These are phyloP conservation scores for Penicillium sp. DNA, from an alignment of 2,329 filamentous ascomycete genomes.

Conservation along the genomic window DNA sequence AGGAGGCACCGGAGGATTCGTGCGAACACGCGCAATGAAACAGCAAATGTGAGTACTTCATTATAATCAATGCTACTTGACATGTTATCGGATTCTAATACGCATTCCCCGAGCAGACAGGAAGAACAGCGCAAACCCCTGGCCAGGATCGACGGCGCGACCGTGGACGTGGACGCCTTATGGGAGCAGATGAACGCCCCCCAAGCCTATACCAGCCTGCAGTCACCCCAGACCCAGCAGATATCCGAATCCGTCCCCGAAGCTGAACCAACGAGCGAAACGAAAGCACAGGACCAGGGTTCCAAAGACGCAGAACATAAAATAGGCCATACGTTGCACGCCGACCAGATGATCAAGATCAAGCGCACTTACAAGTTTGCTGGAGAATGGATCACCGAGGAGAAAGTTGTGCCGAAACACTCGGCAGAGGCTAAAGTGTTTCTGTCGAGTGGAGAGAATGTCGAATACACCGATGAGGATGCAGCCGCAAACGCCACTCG, in stretches of 20 bases:
- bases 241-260: slow-evolving; percentile 8
- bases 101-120: slow-evolving; percentile 31
- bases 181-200: slow-evolving; percentile 53
- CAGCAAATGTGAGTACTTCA: slow-evolving; percentile 41
- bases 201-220: slow-evolving; percentile 14
- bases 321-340: slow-evolving; percentile 11
- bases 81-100: slow-evolving; percentile 2
- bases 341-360: slow-evolving; percentile 53
- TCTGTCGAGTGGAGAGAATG: slow-evolving; percentile 43
- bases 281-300: slow-evolving; percentile 16
- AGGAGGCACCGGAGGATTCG: slow-evolving; percentile 50
- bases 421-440: slow-evolving; percentile 57
- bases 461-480: slow-evolving; percentile 30
- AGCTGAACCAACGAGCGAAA: slow-evolving; percentile 12
- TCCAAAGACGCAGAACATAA: slow-evolving; percentile 10
- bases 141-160: slow-evolving; percentile 50
- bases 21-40: slow-evolving; percentile 55
- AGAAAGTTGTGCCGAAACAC: slow-evolving; percentile 51
- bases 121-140: slow-evolving; percentile 49
- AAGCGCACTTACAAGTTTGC: slow-evolving; percentile 58
- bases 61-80: neutral
- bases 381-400: slow-evolving; percentile 53
- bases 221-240: slow-evolving; percentile 14
- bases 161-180: slow-evolving; percentile 54
- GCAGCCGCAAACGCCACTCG: slow-evolving; percentile 18